A percentile compares a stretch with the other conserved stretches of the same genome.
These are phyloP conservation scores for Leccinum imitatum DNA, from an alignment of 768 basidiomycete species.

Conservation along the genomic window DNA sequence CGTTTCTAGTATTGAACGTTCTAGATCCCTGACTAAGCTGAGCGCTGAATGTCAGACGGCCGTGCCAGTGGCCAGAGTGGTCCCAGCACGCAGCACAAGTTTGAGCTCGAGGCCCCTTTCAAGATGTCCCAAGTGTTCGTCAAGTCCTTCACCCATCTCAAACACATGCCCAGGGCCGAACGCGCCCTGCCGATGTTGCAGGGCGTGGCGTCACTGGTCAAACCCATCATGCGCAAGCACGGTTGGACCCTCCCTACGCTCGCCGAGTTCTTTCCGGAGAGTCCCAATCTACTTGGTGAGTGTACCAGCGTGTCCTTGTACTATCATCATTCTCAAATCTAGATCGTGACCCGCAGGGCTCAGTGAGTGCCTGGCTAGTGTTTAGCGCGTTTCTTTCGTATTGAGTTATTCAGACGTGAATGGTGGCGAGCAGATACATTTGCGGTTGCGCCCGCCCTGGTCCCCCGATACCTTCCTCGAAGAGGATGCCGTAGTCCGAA, in stretches of 20 bases:
- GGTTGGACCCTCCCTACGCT: conserved; percentile 76
- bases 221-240: conserved; percentile 91
- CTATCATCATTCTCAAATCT: conserved; percentile 9
- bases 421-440: conserved; percentile 75
- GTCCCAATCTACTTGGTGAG: conserved; percentile 70
- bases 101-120: neutral
- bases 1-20: too few relatives aligned
- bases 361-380: conserved; percentile 31
- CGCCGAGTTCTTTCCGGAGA: conserved; percentile 86
- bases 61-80: too few relatives aligned
- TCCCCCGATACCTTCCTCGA: conserved; percentile 70
- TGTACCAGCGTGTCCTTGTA: neutral
- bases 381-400: neutral
- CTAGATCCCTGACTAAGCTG: conserved; percentile 15
- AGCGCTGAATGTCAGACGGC: too few relatives aligned
- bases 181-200: conserved; percentile 68
- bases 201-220: conserved; percentile 74
- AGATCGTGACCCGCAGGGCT: conserved; percentile 28
- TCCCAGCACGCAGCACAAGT: neutral
- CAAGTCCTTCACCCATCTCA: conserved; percentile 69
- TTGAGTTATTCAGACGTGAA: conserved; percentile 59
- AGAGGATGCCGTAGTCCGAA: conserved; percentile 71
- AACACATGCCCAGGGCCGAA: conserved; percentile 62
- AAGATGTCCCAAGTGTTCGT: conserved; percentile 59
- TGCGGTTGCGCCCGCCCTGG: conserved; percentile 75